Evolutionary conservation across 257 asterid genomes (phyloP), one percentile per base, ranked within the genome.

Genomic region (Asclepias syriaca): DNA sequence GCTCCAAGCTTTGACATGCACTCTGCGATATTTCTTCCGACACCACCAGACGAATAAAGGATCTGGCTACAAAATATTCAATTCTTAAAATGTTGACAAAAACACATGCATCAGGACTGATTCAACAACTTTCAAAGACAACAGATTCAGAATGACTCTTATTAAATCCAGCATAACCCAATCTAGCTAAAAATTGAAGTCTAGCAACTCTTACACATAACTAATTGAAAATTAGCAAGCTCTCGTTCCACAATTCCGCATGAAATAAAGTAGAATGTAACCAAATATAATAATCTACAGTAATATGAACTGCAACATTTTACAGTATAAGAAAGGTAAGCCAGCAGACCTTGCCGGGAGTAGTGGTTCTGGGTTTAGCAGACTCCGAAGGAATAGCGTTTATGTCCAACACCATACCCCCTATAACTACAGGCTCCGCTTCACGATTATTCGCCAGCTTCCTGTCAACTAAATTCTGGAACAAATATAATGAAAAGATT

Each of bases 351-450:
- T 88, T 88, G 66, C 99, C 99, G 14, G 99, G 98, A 68, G 97
- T 88, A 15, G 98, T 91, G 72, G 97, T 94, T 77, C 99, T 40
- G 50, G 88, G 89, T 75, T 84, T 87, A 74, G 88, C 86, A 78
- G 77, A 79, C 24, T 70, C 71, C 51, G 84, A 82, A 83, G 99
- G 90, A 24, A 82, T 83, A 63, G 91, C 96, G 76, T 90, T 79
- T 70, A 90, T 87, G 79, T 95, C 99, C 74, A 95, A 85, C 69
- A 95, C 93, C 99, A 95, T 92, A 39, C 97, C 98, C 39, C 98
- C 98, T 14, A 92, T 86, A 71, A 95, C 87, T 48, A 90, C 96
- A n/a, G 87, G 77, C 75, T 77, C 86, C 71, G 75, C 78, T 78
- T 56, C 70, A 57, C 63, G 46, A 29, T 74, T 75, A 45, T 66